These are phyloP conservation scores for Streptanthus diversifolius DNA, from an alignment of 345 rosid genomes.

Conservation along the genomic window DNA sequence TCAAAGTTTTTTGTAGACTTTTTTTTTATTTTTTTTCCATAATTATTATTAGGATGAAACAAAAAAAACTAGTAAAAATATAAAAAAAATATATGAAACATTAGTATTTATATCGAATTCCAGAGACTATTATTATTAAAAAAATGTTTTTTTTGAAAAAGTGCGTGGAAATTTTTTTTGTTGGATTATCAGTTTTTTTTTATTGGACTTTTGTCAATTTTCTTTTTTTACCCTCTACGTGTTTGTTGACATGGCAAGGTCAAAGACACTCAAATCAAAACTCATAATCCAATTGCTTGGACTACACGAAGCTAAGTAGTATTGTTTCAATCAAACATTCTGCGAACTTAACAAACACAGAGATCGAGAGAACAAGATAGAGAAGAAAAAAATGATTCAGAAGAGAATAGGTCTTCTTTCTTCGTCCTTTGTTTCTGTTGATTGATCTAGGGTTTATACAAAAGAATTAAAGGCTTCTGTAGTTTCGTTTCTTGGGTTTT, in stretches of 20 bases:
- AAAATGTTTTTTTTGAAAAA: too few relatives aligned
- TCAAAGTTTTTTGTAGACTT: neutral
- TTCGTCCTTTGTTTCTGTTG: neutral
- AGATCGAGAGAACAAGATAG: neutral
- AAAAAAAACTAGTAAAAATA: neutral
- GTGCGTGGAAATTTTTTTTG: too few relatives aligned
- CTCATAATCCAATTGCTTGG: neutral
- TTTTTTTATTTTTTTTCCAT: neutral
- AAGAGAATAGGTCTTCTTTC: constrained; percentile 2
- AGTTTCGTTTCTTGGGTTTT: neutral
- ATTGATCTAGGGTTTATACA: neutral
- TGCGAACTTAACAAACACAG: too few relatives aligned
- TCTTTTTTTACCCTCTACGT: neutral
- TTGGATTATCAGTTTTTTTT: too few relatives aligned
- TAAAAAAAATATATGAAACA: too few relatives aligned
- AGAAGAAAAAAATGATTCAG: neutral
- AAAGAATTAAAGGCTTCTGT: neutral
- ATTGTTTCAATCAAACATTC: too few relatives aligned
- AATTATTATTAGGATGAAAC: neutral
- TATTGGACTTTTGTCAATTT: neutral
- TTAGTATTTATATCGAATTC: too few relatives aligned
- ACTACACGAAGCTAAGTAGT: neutral
- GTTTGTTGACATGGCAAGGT: constrained; percentile 7
- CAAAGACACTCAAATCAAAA: neutral
- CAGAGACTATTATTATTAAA: too few relatives aligned